Evolutionary conservation across 2,329 filamentous ascomycete genomes (phyloP).

Genomic region (Paecilomyces formosus): DNA sequence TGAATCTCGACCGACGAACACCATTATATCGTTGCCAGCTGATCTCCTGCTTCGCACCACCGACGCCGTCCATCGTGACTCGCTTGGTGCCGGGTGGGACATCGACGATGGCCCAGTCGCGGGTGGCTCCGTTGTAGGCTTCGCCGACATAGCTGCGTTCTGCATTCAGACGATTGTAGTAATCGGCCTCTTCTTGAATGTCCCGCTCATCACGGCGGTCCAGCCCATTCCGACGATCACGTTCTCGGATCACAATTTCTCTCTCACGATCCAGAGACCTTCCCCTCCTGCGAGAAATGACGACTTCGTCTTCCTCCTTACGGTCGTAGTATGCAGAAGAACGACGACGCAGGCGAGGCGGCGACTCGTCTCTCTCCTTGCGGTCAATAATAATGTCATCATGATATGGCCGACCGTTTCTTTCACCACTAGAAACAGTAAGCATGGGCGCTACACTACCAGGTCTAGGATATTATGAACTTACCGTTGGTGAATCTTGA

Average conservation of each 20-base stretch:
- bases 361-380: conserved; percentile 36
- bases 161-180: conserved; percentile 60
- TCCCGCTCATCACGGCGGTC: conserved; percentile 33
- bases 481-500: conserved; percentile 49
- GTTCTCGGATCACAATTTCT: conserved; percentile 15
- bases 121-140: conserved; percentile 65
- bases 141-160: conserved; percentile 66
- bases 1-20: conserved; percentile 65
- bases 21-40: conserved; percentile 75
- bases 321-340: conserved; percentile 13
- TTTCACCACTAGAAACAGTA: conserved; percentile 20
- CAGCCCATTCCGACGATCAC: conserved; percentile 2
- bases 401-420: conserved; percentile 47
- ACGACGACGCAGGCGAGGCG: conserved; percentile 27
- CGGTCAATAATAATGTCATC: conserved; percentile 57
- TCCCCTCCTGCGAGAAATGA: conserved; percentile 20
- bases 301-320: conserved; percentile 13
- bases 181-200: conserved; percentile 49
- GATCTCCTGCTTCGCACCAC: conserved; percentile 67
- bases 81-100: conserved; percentile 76
- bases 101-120: conserved; percentile 74
- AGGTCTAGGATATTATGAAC: conserved; percentile 8
- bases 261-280: conserved; percentile 17
- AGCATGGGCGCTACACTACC: not conserved
- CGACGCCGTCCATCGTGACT: conserved; percentile 72